Base-by-base conservation (phyloP, 306 rosid genomes). In the Carpinus viminea region DNA sequence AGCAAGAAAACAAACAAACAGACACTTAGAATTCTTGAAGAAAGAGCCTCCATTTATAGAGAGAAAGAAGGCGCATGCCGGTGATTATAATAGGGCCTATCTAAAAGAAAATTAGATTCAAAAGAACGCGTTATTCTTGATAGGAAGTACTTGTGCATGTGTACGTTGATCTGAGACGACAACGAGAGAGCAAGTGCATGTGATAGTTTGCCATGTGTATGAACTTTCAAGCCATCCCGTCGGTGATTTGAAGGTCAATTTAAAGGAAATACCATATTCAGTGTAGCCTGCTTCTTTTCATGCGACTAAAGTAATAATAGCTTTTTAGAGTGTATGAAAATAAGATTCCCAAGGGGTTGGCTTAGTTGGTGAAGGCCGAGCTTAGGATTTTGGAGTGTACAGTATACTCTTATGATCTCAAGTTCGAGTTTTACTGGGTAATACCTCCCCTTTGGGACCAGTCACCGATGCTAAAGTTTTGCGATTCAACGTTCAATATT, bases 1-100 rank as follows among this genome's bases (percentile, higher is more conserved):
- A 65, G 3, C 34, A 24, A n/a, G n/a, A n/a, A 28, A 28, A 28
- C 31, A 28, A 31, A 79, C 65, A 47, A 46, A 68, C 71, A 61
- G 71, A 17, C 47, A 51, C 43, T 66, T 68, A 50, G 41, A 51
- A 34, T 24, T 43, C 68, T 55, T 9, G 70, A 68, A 73, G 73
- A 28, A 77, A 70, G 70, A 73, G 86, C 28, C 45, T 4, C n/a
- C 72, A 48, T 85, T 78, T 87, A 87, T 89, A 85, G 89, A 62
- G 41, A 48, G 74, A 80, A 68, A 12, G 34, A 31, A 87, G 83
- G 87, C 88, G 86, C 80, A 82, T 86, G 91, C 82, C 91, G 91
- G 93, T 90, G 93, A 87, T 75, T 83, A 81, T 62, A 80, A 87
- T 79, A 72, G 12, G 26, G 8, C 46, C 47, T 38, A 8, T 4